Base-by-base conservation (phyloP, 805 yeast genomes). In the Ogataea henricii region DNA sequence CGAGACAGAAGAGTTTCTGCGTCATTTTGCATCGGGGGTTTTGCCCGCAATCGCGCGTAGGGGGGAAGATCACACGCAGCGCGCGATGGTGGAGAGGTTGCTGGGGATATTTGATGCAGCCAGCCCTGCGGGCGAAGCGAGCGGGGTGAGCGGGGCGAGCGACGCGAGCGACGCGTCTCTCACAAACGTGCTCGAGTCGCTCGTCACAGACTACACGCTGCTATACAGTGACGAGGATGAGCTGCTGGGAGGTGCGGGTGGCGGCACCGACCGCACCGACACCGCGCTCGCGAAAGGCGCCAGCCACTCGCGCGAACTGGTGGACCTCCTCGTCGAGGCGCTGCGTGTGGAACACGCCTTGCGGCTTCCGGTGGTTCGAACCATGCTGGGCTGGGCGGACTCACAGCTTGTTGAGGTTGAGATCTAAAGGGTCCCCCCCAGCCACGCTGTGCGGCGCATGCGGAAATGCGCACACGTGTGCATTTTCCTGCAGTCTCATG, bases 1-100 rank as follows among this genome's bases (percentile, higher is more conserved):
- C 2, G 68, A 76, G 46, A 69, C 74, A 2, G 70, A 70, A 3
- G 62, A 69, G 22, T 85, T 81, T 60, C 60, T 82, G 22, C 67
- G 73, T 18, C 79, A 85, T 81, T 71, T 78, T 43, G 65, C 71
- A 43, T 69, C 8, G 62, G 61, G 32, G 42, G 40, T 46, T 26
- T 52, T 40, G 7, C 58, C 58, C 2, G 30, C 32, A 1, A 45
- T 52, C 12, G 41, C 53, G 12, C 47, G 48, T 2, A 29, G 48
- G n/a, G 46, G 44, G 21, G 46, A 46, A n/a, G 35, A 42, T 26
- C 53, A 53, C 29, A 46, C 52, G 17, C 52, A 45, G 36, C 40
- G 34, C 33, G 40, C 52, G 23, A 48, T 48, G 48, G 44, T 45
- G 6, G 49, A 46, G 26, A 43, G 60, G 25, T 23, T 57, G 39